phyloP scores from a whole-genome alignment of 495 filamentous ascomycete species.

The Neurospora cerealis region DNA sequence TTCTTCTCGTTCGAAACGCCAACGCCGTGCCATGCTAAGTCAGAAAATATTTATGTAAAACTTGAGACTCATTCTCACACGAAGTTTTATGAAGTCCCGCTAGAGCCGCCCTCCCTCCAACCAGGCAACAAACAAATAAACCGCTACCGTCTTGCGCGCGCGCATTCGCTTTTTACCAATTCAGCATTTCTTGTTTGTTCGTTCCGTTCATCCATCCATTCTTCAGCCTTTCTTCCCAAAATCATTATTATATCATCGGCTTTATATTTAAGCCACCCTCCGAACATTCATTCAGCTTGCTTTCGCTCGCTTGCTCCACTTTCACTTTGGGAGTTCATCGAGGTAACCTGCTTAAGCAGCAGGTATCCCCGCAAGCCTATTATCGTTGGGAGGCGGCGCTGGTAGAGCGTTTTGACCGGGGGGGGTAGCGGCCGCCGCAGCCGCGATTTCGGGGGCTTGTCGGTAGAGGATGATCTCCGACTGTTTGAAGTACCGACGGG shows the following conservation, averaged over 20 bases:
- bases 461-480: conserved; percentile 97
- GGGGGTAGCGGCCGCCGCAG: neutral
- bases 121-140: neutral
- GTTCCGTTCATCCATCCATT: neutral
- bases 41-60: neutral
- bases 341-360: neutral
- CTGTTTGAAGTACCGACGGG: conserved; percentile 97
- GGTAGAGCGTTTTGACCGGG: conserved; percentile 15
- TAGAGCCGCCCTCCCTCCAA: neutral
- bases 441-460: conserved; percentile 66
- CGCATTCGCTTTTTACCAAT: neutral
- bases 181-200: neutral
- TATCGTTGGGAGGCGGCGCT: conserved; percentile 6
- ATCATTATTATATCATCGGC: neutral
- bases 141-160: neutral
- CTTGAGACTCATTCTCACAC: neutral
- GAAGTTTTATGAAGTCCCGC: neutral
- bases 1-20: neutral
- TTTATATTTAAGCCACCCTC: neutral
- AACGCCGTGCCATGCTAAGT: neutral
- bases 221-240: neutral
- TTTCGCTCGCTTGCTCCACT: neutral
- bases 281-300: neutral
- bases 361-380: neutral
- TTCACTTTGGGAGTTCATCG: neutral